A percentile compares a stretch with the other conserved stretches of the same genome.
These are phyloP conservation scores for Coelastrella sp. DNA, from an alignment of 139 green algal species.

Conservation along the genomic window DNA sequence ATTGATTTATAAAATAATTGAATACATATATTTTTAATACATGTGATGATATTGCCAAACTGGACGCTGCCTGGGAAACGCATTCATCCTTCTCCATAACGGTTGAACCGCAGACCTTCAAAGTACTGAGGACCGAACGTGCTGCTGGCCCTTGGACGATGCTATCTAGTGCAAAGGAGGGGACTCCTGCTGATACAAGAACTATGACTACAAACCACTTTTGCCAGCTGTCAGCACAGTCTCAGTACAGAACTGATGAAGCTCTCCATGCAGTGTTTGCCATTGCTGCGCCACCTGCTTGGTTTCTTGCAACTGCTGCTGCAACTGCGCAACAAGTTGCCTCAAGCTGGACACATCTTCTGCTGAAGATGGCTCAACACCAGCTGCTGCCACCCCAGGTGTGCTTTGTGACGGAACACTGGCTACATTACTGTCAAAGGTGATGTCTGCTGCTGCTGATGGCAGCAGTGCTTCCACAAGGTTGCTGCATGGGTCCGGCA, in stretches of 20 bases:
- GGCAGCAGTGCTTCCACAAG: neutral
- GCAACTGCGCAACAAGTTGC: conserved; percentile 56
- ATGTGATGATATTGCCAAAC: too few species aligned
- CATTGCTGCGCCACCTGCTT: conserved; percentile 51
- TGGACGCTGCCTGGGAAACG: too few species aligned
- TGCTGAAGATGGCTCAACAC: neutral
- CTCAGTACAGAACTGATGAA: conserved; percentile 59
- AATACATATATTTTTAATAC: too few species aligned
- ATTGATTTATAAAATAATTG: too few species aligned
- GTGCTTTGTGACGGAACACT: neutral
- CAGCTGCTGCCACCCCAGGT: neutral
- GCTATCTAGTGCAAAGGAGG: neutral
- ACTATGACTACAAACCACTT: neutral
- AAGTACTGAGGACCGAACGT: neutral
- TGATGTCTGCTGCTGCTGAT: neutral
- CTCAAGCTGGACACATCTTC: conserved; percentile 42
- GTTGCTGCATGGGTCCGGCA: neutral
- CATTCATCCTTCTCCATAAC: too few species aligned
- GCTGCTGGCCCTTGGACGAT: neutral
- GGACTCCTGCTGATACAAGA: neutral
- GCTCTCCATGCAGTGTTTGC: conserved; percentile 62
- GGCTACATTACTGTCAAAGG: neutral
- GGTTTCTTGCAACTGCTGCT: conserved; percentile 58
- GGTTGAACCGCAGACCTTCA: neutral
- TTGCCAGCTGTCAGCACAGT: conserved; percentile 7